phyloP scores from a whole-genome alignment of 306 rosid species.

The Corylus heterophylla region DNA sequence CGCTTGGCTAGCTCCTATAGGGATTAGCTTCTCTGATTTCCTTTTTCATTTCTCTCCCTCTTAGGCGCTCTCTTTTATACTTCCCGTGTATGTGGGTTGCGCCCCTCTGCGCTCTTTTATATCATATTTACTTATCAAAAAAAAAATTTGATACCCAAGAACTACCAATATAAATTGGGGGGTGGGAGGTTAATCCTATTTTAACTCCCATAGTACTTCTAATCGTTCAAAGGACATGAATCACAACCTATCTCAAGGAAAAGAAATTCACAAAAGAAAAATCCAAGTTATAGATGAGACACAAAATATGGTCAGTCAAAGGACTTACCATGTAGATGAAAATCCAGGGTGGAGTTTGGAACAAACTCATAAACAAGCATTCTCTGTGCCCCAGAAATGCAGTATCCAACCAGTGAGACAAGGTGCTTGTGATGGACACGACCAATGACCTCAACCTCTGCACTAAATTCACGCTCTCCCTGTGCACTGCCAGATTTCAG shows the following conservation, averaged over 20 bases:
- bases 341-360: constrained; percentile 48
- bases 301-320: not conserved
- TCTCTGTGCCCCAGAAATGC: constrained; percentile 48
- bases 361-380: constrained; percentile 69
- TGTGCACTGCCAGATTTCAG: constrained; percentile 58
- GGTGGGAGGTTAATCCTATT: not conserved
- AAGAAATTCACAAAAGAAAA: not conserved
- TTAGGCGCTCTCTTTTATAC: too few species aligned
- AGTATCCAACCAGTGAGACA: constrained; percentile 64
- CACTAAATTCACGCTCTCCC: constrained; percentile 70
- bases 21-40: too few species aligned
- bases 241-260: not conserved
- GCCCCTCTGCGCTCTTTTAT: too few species aligned
- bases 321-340: constrained; percentile 61
- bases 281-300: not conserved
- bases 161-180: not conserved
- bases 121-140: too few species aligned
- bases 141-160: not conserved
- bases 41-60: too few species aligned
- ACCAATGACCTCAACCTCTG: constrained; percentile 66
- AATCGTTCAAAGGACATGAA: not conserved
- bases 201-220: not conserved
- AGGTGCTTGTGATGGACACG: constrained; percentile 72
- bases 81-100: too few species aligned
- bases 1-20: too few species aligned